These are phyloP conservation scores for Lolium multiflorum DNA, from an alignment of 176 grass and related monocot genomes.

Conservation along the genomic window DNA sequence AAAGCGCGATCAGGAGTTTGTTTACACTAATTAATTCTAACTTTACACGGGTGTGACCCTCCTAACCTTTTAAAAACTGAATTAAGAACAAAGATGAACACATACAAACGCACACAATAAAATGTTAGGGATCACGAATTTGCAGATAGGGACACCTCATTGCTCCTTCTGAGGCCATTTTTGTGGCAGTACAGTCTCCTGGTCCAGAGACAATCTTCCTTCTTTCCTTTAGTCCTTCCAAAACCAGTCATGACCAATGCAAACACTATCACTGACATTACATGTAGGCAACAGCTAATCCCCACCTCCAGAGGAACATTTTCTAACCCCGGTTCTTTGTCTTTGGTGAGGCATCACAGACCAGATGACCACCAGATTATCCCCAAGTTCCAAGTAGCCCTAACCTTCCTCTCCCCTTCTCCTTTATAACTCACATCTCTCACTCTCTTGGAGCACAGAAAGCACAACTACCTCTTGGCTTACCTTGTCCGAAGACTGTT, in stretches of 20 bases:
- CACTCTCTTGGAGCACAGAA: constrained; percentile 32
- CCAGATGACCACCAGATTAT: constrained; percentile 32
- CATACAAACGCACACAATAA: background rate
- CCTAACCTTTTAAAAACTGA: background rate
- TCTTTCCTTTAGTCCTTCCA: constrained; percentile 65
- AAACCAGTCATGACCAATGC: constrained; percentile 61
- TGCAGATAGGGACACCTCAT: constrained; percentile 67
- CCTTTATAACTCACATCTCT: constrained; percentile 39
- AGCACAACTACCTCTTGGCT: constrained; percentile 51
- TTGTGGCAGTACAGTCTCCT: constrained; percentile 68
- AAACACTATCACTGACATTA: constrained; percentile 37
- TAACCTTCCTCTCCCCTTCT: constrained; percentile 28
- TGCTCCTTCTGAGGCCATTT: constrained; percentile 76
- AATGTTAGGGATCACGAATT: constrained; percentile 29
- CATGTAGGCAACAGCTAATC: constrained; percentile 48
- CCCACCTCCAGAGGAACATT: constrained; percentile 33
- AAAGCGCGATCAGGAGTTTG: constrained; percentile 27
- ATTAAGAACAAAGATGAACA: background rate
- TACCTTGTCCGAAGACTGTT: constrained; percentile 59
- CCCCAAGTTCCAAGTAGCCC: constrained; percentile 39
- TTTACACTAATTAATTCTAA: background rate
- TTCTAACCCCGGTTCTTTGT: constrained; percentile 21
- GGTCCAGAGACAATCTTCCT: constrained; percentile 66
- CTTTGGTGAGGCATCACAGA: constrained; percentile 22
- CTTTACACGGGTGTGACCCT: constrained; percentile 1